phyloP scores from a whole-genome alignment of 495 filamentous ascomycete species.

The Xylaria bambusicola region DNA sequence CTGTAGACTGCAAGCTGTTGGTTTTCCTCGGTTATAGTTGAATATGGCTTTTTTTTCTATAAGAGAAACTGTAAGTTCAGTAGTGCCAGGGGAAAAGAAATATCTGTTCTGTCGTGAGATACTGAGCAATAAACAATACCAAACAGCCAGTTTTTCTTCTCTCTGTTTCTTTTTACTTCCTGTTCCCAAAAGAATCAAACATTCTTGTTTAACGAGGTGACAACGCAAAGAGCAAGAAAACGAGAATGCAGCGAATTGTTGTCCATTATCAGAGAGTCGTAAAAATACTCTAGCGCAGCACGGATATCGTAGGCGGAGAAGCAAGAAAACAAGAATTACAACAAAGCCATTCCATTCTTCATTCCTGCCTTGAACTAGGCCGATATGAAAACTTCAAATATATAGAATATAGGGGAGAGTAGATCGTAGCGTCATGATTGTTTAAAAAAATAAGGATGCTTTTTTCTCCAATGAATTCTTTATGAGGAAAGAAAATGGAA shows the following conservation, averaged over 20 bases:
- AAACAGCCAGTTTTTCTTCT: background rate
- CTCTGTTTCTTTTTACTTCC: background rate
- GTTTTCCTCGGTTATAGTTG: background rate
- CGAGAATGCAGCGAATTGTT: constrained; percentile 1
- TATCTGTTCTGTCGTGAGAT: background rate
- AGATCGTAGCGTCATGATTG: constrained; percentile 17
- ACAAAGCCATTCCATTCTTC: background rate
- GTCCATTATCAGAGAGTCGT: constrained; percentile 15
- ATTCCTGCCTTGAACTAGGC: background rate
- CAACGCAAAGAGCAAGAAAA: background rate
- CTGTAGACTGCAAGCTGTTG: background rate
- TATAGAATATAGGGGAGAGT: constrained; percentile 2
- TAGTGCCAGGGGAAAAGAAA: constrained; percentile 5
- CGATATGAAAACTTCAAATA: constrained; percentile 8
- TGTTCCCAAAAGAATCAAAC: background rate
- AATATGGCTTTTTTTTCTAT: constrained; percentile 5
- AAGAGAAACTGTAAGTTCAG: constrained; percentile 13
- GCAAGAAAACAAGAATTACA: constrained; percentile 2
- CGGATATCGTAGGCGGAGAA: constrained; percentile 8
- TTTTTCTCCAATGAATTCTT: background rate
- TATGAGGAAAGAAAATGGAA: background rate
- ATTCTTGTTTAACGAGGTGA: constrained; percentile 4
- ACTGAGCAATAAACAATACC: constrained; percentile 14
- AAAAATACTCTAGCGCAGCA: constrained; percentile 12
- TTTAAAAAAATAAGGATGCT: background rate